A percentile compares a stretch with the other conserved stretches of the same genome.
Evolutionary conservation across 2,329 filamentous ascomycete species (phyloP).

Genomic region (Pseudodiploospora longispora): DNA sequence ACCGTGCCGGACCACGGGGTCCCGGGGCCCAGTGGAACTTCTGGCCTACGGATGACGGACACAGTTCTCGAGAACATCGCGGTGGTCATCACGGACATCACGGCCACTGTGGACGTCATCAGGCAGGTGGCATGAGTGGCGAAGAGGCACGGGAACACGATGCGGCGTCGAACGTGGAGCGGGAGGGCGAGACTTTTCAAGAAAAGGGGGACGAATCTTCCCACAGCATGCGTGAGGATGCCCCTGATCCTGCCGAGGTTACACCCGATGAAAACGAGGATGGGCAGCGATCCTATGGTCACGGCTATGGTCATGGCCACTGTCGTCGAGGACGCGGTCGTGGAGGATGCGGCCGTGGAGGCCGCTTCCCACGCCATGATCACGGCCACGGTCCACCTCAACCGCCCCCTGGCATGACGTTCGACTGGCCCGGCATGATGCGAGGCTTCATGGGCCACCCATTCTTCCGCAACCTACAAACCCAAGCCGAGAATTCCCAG

Average conservation of each 20-base stretch:
- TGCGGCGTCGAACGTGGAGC: constrained; percentile 9
- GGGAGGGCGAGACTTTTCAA: constrained; percentile 17
- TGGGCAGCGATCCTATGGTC: constrained; percentile 11
- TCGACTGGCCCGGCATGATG: constrained; percentile 33
- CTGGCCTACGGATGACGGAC: constrained; percentile 4
- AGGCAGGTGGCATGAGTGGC: background rate
- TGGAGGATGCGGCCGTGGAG: constrained; percentile 13
- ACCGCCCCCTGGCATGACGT: constrained; percentile 9
- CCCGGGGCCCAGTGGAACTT: constrained; percentile 1
- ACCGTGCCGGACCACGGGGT: constrained; percentile 1
- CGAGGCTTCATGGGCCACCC: constrained; percentile 33
- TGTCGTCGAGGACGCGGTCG: constrained; percentile 12
- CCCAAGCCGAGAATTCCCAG: constrained; percentile 24
- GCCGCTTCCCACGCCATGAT: constrained; percentile 15
- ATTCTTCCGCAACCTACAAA: constrained; percentile 32
- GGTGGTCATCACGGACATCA: constrained; percentile 8
- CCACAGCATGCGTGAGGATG: constrained; percentile 22
- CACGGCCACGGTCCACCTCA: constrained; percentile 18
- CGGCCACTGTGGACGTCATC: background rate
- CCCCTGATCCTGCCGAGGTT: constrained; percentile 25
- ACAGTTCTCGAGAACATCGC: constrained; percentile 7
- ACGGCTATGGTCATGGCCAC: constrained; percentile 13
- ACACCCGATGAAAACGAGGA: constrained; percentile 21
- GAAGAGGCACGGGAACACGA: background rate
- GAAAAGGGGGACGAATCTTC: constrained; percentile 26